Percentiles rank a stretch among this genome's conserved stretches.
These are phyloP conservation scores for Globisporangium irregulare DNA, from an alignment of 352 stramenopile genomes.

Conservation along the genomic window DNA sequence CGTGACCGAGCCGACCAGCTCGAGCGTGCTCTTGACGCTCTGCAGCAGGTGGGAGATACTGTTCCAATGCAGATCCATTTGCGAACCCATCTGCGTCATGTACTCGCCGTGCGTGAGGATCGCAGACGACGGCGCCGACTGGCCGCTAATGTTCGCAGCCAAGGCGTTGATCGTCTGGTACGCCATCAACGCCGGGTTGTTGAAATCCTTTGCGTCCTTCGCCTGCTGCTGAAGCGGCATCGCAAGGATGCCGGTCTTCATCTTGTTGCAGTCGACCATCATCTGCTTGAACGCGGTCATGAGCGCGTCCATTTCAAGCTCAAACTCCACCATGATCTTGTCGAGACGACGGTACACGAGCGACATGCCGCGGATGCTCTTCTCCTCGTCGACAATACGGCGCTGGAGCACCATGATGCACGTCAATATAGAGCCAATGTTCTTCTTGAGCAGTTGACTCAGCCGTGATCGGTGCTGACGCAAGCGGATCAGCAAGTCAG, in stretches of 20 bases:
- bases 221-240: constrained; percentile 64
- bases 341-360: constrained; percentile 71
- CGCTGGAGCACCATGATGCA: constrained; percentile 73
- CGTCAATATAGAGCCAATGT: constrained; percentile 67
- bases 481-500: constrained; percentile 69
- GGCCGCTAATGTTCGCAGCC: constrained; percentile 59
- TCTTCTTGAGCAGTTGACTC: constrained; percentile 67
- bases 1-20: constrained; percentile 56
- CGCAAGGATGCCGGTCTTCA: constrained; percentile 76
- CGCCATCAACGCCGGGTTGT: constrained; percentile 63
- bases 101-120: constrained; percentile 84
- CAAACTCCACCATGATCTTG: constrained; percentile 53
- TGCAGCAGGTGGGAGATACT: constrained; percentile 81
- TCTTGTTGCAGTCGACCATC: constrained; percentile 73
- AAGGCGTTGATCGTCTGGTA: constrained; percentile 86
- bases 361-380: constrained; percentile 74
- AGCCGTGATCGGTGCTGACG: constrained; percentile 67
- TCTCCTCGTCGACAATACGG: constrained; percentile 74
- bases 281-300: constrained; percentile 72
- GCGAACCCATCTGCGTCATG: constrained; percentile 84
- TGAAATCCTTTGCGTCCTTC: constrained; percentile 57
- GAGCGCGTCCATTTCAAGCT: constrained; percentile 64
- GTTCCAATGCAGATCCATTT: constrained; percentile 87
- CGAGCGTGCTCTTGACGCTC: constrained; percentile 71
- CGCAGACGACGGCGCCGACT: constrained; percentile 52